phyloP scores from a whole-genome alignment of 2,329 filamentous ascomycete species.

The Geosmithia putterillii region DNA sequence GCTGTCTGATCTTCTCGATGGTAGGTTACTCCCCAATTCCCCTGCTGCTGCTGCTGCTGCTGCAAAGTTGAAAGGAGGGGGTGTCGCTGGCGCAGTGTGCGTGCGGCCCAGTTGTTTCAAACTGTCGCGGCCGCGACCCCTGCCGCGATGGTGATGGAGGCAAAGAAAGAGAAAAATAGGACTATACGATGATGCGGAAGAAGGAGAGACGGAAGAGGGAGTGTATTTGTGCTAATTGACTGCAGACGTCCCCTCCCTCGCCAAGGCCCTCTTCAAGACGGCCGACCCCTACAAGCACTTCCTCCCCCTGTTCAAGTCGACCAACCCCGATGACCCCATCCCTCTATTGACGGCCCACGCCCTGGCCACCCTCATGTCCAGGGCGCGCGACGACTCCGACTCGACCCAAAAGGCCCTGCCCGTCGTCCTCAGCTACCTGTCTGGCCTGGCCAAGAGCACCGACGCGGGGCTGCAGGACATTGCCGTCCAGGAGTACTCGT shows the following conservation, averaged over 20 bases:
- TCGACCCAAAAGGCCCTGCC: conserved; percentile 70
- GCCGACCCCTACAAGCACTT: conserved; percentile 73
- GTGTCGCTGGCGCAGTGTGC: too few species aligned
- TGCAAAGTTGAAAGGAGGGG: background rate
- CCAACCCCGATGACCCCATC: conserved; percentile 63
- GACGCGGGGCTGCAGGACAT: conserved; percentile 93
- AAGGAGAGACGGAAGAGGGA: background rate
- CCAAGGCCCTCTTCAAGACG: conserved; percentile 63
- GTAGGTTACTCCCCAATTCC: conserved; percentile 33
- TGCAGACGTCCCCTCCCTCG: conserved; percentile 67
- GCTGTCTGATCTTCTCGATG: conserved; percentile 74
- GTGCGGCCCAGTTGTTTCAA: too few species aligned
- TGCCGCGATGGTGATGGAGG: too few species aligned
- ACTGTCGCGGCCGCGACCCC: too few species aligned
- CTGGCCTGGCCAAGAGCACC: conserved; percentile 67
- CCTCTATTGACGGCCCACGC: conserved; percentile 84
- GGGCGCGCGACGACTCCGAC: conserved; percentile 47
- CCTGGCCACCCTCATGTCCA: conserved; percentile 64
- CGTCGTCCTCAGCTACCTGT: conserved; percentile 75
- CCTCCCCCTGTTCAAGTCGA: conserved; percentile 74
- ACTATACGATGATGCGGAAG: background rate
- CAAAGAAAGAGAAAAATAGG: too few species aligned
- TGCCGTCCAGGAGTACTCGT: conserved; percentile 82
- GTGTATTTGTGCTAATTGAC: background rate
- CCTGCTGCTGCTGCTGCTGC: background rate